Evolutionary conservation across 139 green algal species (phyloP).

Genomic region (Monoraphidium neglectum): DNA sequence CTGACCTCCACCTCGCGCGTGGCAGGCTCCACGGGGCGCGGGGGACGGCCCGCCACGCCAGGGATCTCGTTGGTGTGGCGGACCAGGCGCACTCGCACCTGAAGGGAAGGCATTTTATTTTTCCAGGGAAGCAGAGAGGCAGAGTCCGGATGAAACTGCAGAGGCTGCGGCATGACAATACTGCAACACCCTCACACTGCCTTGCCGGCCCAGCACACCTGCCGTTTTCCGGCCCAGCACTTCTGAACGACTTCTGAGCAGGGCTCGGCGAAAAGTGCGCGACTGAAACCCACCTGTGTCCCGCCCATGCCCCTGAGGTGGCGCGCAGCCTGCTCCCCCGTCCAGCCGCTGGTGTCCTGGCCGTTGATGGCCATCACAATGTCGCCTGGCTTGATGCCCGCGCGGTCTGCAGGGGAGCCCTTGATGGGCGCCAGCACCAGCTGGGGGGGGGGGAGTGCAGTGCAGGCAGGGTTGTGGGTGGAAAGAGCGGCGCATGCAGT

Average conservation of each 20-base stretch:
- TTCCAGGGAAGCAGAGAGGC: no score
- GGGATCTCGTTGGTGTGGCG: conserved; percentile 66
- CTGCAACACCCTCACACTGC: no score
- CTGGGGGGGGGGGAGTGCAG: conserved; percentile 19
- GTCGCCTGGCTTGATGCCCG: conserved; percentile 80
- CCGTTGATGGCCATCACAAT: conserved; percentile 73
- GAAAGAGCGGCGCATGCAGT: no score
- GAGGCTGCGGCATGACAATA: no score
- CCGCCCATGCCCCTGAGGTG: conserved; percentile 79
- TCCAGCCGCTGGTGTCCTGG: conserved; percentile 61
- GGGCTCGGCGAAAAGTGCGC: no score
- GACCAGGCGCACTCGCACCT: conserved; percentile 66
- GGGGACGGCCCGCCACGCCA: conserved; percentile 64
- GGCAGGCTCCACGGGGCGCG: no score
- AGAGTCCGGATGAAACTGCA: no score
- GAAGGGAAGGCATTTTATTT: not conserved
- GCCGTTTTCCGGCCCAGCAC: no score
- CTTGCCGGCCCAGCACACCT: no score
- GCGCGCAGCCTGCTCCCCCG: conserved; percentile 70
- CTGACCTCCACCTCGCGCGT: conserved; percentile 37
- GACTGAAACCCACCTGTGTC: conserved; percentile 61
- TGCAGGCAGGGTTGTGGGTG: not conserved
- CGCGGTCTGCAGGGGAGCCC: conserved; percentile 81
- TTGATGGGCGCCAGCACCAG: conserved; percentile 87
- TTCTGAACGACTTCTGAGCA: no score